Base-by-base conservation (phyloP, 805 yeast species). In the Saccharomycopsis fermentans region DNA sequence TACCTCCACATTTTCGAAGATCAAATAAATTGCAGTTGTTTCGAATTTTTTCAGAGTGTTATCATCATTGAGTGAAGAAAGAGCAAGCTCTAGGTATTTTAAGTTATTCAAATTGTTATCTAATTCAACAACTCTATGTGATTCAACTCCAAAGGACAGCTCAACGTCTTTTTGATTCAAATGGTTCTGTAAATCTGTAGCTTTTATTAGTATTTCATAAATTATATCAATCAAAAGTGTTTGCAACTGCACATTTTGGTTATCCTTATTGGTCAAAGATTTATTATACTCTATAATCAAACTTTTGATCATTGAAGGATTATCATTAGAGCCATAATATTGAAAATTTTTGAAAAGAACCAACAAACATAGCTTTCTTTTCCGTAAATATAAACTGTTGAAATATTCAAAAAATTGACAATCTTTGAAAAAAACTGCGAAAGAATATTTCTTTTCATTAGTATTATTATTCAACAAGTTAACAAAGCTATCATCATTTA, bases 251-350 rank as follows among this genome's bases (percentile, higher is more conserved):
- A 24, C 21, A 21, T 43, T 43, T 6, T 21, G 24, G 24, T 43
- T 29, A 43, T 43, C 29, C 9, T 43, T 24, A 16, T 19, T 43
- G 14, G 14, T 9, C 14, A 43, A 21, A 21, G 29, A 24, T 43
- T 43, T 43, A 43, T 43, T 43, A 43, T 43, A 43, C 24, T 43
- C 50, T 11, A 43, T 43, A 21, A 43, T 43, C 24, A 43, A 43
- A 16, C 50, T 43, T 24, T 43, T 43, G 24, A 43, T 43, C 50
- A 43, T 43, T n/a, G 50, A 43, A 43, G 50, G 50, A 43, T 43
- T 43, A 3, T 43, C 50, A 21, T 21, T 21, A 5, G 16, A 6
- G 12, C 14, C 29, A 43, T 43, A 43, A 21, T 43, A 43, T 21
- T 21, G 50, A 43, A 21, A 43, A 43, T 43, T 21, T 43, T 43